Percentiles rank a stretch among this genome's conserved stretches.
Evolutionary conservation across 75 land plant genomes (phyloP).

Genomic region (Isoetes taiwanensis): DNA sequence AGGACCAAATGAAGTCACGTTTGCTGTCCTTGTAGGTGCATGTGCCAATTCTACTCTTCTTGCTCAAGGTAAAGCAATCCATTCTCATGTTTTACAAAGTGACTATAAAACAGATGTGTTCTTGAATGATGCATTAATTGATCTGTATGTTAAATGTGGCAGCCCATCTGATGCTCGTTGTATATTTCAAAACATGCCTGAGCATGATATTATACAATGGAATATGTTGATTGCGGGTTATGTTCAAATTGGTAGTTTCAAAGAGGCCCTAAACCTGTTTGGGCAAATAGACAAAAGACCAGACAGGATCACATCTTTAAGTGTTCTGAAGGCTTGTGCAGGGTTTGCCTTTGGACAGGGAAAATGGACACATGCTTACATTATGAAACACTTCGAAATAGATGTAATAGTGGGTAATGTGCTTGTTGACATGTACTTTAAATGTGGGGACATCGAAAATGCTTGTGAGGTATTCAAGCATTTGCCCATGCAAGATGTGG

Average conservation of each 20-base stretch:
- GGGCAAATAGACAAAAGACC: too few relatives aligned
- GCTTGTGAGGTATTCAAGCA: constrained; percentile 4
- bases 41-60: too few relatives aligned
- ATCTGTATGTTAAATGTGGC: too few relatives aligned
- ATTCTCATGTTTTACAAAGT: too few relatives aligned
- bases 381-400: background rate
- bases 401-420: background rate
- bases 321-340: too few relatives aligned
- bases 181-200: constrained; percentile 4
- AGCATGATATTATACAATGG: constrained; percentile 35
- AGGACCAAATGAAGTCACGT: too few relatives aligned
- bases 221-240: constrained; percentile 33
- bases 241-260: constrained; percentile 23
- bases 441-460: background rate
- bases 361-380: background rate
- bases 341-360: too few relatives aligned
- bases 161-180: background rate
- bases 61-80: too few relatives aligned
- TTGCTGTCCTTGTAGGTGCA: too few relatives aligned
- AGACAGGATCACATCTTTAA: too few relatives aligned
- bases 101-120: too few relatives aligned
- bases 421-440: constrained; percentile 12
- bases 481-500: background rate
- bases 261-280: constrained; percentile 30
- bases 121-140: too few relatives aligned